These are phyloP conservation scores for Platanthera zijinensis DNA, from an alignment of 106 monocot genomes.

Conservation along the genomic window DNA sequence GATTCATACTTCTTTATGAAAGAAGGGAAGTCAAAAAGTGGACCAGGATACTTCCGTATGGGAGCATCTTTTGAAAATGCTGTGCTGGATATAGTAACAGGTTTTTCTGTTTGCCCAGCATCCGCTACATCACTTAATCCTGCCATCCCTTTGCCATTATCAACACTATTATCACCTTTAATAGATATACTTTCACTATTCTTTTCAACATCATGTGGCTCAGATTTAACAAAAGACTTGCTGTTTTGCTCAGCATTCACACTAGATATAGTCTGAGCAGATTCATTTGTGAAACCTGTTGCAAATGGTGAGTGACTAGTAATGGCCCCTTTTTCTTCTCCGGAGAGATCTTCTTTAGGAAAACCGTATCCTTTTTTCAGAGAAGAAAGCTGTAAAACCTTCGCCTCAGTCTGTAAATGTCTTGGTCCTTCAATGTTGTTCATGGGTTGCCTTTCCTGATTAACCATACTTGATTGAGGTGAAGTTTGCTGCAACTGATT, in stretches of 20 bases:
- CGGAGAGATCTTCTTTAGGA: constrained; percentile 40
- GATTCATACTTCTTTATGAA: constrained; percentile 70
- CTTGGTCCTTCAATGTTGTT: constrained; percentile 37
- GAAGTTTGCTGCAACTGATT: constrained; percentile 27
- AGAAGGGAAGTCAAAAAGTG: constrained; percentile 92
- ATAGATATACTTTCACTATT: constrained; percentile 22
- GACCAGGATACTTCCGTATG: constrained; percentile 76
- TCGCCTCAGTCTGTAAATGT: constrained; percentile 29
- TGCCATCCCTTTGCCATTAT: constrained; percentile 37
- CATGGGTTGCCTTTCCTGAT: constrained; percentile 26
- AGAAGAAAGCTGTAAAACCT: constrained; percentile 14
- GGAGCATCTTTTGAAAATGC: constrained; percentile 29
- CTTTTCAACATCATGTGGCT: constrained; percentile 43
- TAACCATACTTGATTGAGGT: constrained; percentile 9
- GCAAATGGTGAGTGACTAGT: constrained; percentile 3
- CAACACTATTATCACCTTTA: constrained; percentile 34
- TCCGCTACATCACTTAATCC: constrained; percentile 16
- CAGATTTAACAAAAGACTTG: constrained; percentile 41
- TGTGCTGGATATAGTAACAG: constrained; percentile 16
- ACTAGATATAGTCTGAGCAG: constrained; percentile 16
- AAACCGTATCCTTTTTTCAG: constrained; percentile 22
- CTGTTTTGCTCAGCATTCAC: constrained; percentile 34
- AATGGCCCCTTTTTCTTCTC: constrained; percentile 35
- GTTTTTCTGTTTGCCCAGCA: constrained; percentile 39
- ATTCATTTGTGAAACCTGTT: constrained; percentile 30